These are phyloP conservation scores for Tolypocladium cylindrosporum DNA, from an alignment of 2,329 filamentous ascomycete genomes.

Conservation along the genomic window DNA sequence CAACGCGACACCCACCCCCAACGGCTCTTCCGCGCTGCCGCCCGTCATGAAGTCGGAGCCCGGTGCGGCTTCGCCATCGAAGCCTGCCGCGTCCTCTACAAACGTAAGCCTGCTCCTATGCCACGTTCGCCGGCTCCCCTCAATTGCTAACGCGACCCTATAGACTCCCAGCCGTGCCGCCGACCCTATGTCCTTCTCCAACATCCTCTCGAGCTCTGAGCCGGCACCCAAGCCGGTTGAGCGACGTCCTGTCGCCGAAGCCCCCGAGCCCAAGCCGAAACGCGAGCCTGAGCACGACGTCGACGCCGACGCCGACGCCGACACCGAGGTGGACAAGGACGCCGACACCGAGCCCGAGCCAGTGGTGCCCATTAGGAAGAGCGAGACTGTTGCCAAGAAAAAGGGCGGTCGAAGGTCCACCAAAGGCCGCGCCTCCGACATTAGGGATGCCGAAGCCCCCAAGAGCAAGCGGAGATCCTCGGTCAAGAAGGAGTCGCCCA, in stretches of 20 bases:
- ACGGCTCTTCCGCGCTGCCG: slow-evolving; percentile 27
- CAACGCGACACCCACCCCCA: slow-evolving; percentile 26
- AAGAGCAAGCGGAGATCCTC: slow-evolving; percentile 43
- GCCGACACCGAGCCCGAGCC: slow-evolving; percentile 22
- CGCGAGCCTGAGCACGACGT: slow-evolving; percentile 10
- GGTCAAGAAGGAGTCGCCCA: slow-evolving; percentile 35
- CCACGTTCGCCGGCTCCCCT: too few relatives aligned
- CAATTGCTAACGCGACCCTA: neutral
- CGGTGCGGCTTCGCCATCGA: slow-evolving; percentile 28
- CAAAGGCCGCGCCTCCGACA: slow-evolving; percentile 40
- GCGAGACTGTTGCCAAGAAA: slow-evolving; percentile 19
- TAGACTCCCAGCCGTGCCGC: slow-evolving; percentile 65
- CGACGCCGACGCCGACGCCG: slow-evolving; percentile 6
- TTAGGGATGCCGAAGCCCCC: slow-evolving; percentile 38
- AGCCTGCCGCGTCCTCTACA: slow-evolving; percentile 23
- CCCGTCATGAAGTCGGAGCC: slow-evolving; percentile 28
- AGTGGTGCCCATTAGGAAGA: slow-evolving; percentile 11
- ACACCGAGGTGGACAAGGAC: slow-evolving; percentile 7
- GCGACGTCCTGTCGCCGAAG: slow-evolving; percentile 29
- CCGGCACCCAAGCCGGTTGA: slow-evolving; percentile 46
- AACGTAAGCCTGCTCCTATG: slow-evolving; percentile 14
- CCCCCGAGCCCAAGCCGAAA: slow-evolving; percentile 11
- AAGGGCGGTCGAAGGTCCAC: slow-evolving; percentile 24
- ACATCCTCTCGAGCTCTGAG: slow-evolving; percentile 76
- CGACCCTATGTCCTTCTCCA: slow-evolving; percentile 93